Conservation (phyloP, 768 basidiomycete species). For the Cyclocybe aegerita region DNA sequence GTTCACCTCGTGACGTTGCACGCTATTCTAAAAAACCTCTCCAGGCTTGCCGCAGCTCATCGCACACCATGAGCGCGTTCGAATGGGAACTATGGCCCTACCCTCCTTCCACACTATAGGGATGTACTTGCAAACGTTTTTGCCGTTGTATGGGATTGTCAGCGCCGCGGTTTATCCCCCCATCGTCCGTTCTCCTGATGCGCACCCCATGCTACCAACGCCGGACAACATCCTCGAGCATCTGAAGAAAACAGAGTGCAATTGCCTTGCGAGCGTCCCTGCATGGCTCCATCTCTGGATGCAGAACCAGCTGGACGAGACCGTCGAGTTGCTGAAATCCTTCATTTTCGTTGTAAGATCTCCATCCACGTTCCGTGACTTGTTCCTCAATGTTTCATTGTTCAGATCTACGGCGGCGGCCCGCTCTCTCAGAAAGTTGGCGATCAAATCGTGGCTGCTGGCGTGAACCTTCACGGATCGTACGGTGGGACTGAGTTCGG, state of each 20-base stretch:
- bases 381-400: neutral
- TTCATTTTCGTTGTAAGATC: constrained; percentile 21
- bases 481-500: constrained; percentile 42
- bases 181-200: constrained; percentile 12
- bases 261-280: constrained; percentile 33
- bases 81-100: constrained; percentile 27
- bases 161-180: constrained; percentile 33
- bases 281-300: constrained; percentile 39
- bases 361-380: neutral
- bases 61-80: constrained; percentile 15
- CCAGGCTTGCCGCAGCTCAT: neutral
- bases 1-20: neutral
- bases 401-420: constrained; percentile 34
- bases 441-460: constrained; percentile 26
- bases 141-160: constrained; percentile 23
- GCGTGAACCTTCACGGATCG: constrained; percentile 27
- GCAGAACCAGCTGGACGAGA: constrained; percentile 14
- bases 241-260: constrained; percentile 23
- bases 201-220: constrained; percentile 32
- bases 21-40: neutral
- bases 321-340: constrained; percentile 21
- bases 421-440: constrained; percentile 34
- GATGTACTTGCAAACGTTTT: constrained; percentile 25
- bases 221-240: constrained; percentile 31
- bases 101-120: constrained; percentile 42